A percentile compares a stretch with the other conserved stretches of the same genome.
phyloP scores from a whole-genome alignment of 805 yeast species.

The Jamesozyma hellenica region DNA sequence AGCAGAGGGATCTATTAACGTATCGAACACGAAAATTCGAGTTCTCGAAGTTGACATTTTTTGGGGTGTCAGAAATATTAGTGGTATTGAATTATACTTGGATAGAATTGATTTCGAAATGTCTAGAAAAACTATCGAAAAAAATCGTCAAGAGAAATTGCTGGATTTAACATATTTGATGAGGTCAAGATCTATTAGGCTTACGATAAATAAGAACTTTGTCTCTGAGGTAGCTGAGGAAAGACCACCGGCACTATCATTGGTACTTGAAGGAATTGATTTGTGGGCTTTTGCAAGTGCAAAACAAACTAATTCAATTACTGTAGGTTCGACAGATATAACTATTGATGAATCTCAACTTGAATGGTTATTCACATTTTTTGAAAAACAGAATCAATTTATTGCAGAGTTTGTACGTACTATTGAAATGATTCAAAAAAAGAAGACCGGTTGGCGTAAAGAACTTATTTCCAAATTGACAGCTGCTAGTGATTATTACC shows the following conservation, averaged over 20 bases:
- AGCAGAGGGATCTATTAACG: constrained; percentile 9
- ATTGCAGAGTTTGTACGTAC: constrained; percentile 7
- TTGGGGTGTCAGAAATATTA: constrained; percentile 13
- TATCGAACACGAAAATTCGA: constrained; percentile 12
- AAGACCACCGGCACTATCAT: constrained; percentile 21
- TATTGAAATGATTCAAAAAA: constrained; percentile 5
- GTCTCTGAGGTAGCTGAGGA: constrained; percentile 7
- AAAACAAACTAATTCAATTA: constrained; percentile 20
- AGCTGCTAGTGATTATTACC: constrained; percentile 38
- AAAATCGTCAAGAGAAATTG: constrained; percentile 9
- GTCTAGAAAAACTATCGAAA: constrained; percentile 11
- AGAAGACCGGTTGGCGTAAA: constrained; percentile 15
- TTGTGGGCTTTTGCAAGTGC: constrained; percentile 20
- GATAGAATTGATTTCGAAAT: constrained; percentile 19
- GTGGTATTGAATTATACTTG: constrained; percentile 16
- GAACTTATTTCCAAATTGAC: constrained; percentile 36
- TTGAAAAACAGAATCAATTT: constrained; percentile 7
- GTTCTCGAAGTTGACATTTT: constrained; percentile 14
- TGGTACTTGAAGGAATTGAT: constrained; percentile 22
- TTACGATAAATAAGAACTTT: constrained; percentile 10
- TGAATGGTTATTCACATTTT: constrained; percentile 26
- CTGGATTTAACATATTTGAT: constrained; percentile 11
- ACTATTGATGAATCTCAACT: constrained; percentile 29
- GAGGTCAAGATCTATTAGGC: constrained; percentile 15
- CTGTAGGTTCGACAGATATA: constrained; percentile 24